Evolutionary conservation across 495 filamentous ascomycete species (phyloP).

Genomic region (Cenococcum geophilum): DNA sequence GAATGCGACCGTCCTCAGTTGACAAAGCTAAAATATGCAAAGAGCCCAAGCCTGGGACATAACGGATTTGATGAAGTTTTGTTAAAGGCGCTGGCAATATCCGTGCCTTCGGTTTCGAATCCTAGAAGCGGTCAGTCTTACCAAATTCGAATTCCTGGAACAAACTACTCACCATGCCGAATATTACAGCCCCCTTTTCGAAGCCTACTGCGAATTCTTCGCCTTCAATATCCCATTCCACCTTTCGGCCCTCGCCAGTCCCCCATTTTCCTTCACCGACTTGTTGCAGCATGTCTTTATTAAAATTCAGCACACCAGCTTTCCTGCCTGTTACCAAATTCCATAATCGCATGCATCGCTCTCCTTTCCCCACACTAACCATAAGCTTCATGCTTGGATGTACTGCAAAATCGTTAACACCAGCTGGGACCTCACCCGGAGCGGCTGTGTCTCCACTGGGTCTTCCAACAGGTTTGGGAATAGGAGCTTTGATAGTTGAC

Average conservation of each 20-base stretch:
- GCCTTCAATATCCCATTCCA: slow-evolving; percentile 69
- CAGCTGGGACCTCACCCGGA: slow-evolving; percentile 74
- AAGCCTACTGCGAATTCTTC: slow-evolving; percentile 87
- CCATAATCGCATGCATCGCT: slow-evolving; percentile 89
- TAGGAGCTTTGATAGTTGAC: slow-evolving; percentile 83
- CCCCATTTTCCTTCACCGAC: slow-evolving; percentile 70
- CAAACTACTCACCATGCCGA: slow-evolving; percentile 57
- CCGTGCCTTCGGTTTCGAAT: slow-evolving; percentile 71
- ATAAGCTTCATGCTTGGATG: slow-evolving; percentile 96
- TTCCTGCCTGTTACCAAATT: slow-evolving; percentile 96
- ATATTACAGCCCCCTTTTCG: slow-evolving; percentile 77
- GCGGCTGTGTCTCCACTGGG: slow-evolving; percentile 87
- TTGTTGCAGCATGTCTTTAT: slow-evolving; percentile 56
- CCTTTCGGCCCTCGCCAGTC: slow-evolving; percentile 74
- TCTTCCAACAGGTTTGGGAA: slow-evolving; percentile 72
- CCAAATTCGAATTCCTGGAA: neutral
- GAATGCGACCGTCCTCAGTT: slow-evolving; percentile 85
- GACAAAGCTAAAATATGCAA: slow-evolving; percentile 61
- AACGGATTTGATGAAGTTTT: slow-evolving; percentile 77
- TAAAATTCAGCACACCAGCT: slow-evolving; percentile 83
- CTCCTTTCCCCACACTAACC: slow-evolving; percentile 81
- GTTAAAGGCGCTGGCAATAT: slow-evolving; percentile 60
- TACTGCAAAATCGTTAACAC: slow-evolving; percentile 90
- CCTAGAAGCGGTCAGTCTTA: slow-evolving; percentile 39
- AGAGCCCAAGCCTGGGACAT: slow-evolving; percentile 47